Percentiles rank a stretch among this genome's conserved stretches.
Conservation (phyloP, 2,329 filamentous ascomycete genomes). For the Calcarisporium arbuscula region DNA sequence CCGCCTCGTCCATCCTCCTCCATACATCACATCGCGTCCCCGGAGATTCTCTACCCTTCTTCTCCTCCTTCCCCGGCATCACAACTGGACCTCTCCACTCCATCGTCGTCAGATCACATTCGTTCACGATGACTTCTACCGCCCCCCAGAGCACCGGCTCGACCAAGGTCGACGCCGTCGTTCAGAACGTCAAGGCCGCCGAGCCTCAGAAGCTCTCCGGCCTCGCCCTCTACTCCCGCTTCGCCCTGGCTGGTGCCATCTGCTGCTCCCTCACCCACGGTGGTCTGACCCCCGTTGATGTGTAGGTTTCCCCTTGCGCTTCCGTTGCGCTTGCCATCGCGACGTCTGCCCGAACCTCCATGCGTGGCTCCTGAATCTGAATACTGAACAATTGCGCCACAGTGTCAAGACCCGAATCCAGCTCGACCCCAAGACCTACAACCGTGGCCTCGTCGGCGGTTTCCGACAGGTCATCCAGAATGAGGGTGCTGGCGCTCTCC, state of each 20-base stretch:
- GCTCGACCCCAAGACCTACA: slow-evolving; percentile 85
- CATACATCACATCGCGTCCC: too few species aligned
- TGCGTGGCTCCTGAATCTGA: background rate
- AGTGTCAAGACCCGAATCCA: slow-evolving; percentile 96
- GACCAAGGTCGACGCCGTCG: slow-evolving; percentile 38
- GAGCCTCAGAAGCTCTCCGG: slow-evolving; percentile 39
- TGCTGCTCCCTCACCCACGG: slow-evolving; percentile 99
- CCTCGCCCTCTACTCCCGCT: slow-evolving; percentile 80
- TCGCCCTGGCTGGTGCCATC: slow-evolving; percentile 94
- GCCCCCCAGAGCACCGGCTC: slow-evolving; percentile 29
- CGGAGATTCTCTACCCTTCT: too few species aligned
- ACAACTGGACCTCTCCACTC: slow-evolving; percentile 23
- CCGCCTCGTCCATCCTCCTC: too few species aligned
- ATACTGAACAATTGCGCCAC: slow-evolving; percentile 17
- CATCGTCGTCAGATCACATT: slow-evolving; percentile 4
- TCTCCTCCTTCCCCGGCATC: slow-evolving; percentile 2
- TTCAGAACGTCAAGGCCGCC: slow-evolving; percentile 33
- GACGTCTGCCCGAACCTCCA: background rate
- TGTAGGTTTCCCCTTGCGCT: slow-evolving; percentile 60
- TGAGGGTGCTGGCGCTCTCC: slow-evolving; percentile 79
- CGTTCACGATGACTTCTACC: slow-evolving; percentile 35
- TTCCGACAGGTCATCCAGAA: slow-evolving; percentile 79
- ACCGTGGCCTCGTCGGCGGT: slow-evolving; percentile 77
- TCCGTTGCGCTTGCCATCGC: background rate
- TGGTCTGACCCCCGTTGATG: slow-evolving; percentile 94